Evolutionary conservation across 2,329 filamentous ascomycete species (phyloP), one percentile per base, ranked within the genome.

Genomic region (Neopestalotiopsis clavispora): DNA sequence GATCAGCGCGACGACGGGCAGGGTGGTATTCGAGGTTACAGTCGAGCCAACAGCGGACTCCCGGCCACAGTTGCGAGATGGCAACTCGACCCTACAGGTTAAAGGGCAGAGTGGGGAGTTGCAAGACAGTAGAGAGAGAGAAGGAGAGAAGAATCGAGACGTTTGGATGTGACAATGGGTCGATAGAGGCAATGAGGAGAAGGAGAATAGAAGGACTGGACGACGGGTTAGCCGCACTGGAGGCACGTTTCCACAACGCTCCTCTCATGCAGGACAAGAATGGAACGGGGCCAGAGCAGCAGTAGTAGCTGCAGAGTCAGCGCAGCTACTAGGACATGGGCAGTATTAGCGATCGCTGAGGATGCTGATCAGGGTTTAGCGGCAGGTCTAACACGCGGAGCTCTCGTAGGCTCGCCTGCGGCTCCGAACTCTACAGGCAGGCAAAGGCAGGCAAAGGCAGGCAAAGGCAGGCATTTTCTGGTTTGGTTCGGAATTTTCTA

Each of bases 301-400:
- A 30, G 12, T 52, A 34, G 28, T n/a, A 38, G 59, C 42, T 49
- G 45, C 45, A n/a, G 45, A 52, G 14, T 52, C 45, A 49, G 42
- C 17, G 45, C 45, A 52, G 20, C 23, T 17, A 30, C 57, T 34
- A 17, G 23, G 57, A 59, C 13, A 23, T 28, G 38, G 34, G 60
- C 14, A 38, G 45, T 52, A 52, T 52, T 52, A 52, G 45, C 45
- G 45, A 52, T 52, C 45, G 45, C 45, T 52, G 45, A 52, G 38
- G 6, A 28, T n/a, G 49, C 64, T 40, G 32, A 38, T 66, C 52
- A 30, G 64, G 64, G 64, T 57, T 66, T 58, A 66, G 52, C 64
- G 64, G 42, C 45, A 23, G 28, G 64, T 23, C 56, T 45, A 66
- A 34, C 23, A 56, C 62, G 42, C 62, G 38, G 42, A 45, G 62